phyloP scores from a whole-genome alignment of 2,329 filamentous ascomycete species.

The Fusarium tricinctum region DNA sequence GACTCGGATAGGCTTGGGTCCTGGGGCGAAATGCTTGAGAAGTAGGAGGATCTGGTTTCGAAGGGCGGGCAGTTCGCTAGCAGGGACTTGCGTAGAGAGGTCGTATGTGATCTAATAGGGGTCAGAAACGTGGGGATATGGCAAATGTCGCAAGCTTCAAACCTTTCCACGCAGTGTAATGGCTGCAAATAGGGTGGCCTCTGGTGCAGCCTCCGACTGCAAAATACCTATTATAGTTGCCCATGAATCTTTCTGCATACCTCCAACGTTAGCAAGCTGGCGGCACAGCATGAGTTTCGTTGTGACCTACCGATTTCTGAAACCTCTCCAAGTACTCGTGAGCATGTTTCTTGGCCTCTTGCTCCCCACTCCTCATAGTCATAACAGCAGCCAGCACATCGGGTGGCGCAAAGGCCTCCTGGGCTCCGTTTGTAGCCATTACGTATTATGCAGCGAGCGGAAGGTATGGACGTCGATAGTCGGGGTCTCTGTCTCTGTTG shows the following conservation, averaged over 20 bases:
- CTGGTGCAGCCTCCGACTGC: constrained; percentile 82
- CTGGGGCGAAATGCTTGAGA: constrained; percentile 83
- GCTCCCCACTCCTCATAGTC: constrained; percentile 90
- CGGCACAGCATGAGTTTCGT: background rate
- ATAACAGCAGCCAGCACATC: constrained; percentile 87
- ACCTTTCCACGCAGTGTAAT: constrained; percentile 99
- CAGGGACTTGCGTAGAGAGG: constrained; percentile 84
- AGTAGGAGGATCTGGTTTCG: constrained; percentile 87
- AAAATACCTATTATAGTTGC: constrained; percentile 87
- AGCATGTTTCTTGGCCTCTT: constrained; percentile 87
- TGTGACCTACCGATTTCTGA: constrained; percentile 88
- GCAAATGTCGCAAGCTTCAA: constrained; percentile 13
- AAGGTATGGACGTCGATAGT: constrained; percentile 2
- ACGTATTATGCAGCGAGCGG: constrained; percentile 32
- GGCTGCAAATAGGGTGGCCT: constrained; percentile 94
- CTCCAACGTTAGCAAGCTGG: constrained; percentile 25
- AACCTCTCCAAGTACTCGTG: constrained; percentile 94
- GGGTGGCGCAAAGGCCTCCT: constrained; percentile 80
- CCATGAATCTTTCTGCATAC: constrained; percentile 87
- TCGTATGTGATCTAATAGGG: constrained; percentile 91
- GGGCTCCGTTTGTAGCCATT: constrained; percentile 77
- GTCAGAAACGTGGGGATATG: constrained; percentile 6
- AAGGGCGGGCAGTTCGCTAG: constrained; percentile 79
- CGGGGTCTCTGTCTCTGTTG: constrained; percentile 34
- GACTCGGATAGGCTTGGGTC: constrained; percentile 86